These are phyloP conservation scores for Irpex rosettiformis DNA, from an alignment of 1,284 basidiomycete genomes.

Conservation along the genomic window DNA sequence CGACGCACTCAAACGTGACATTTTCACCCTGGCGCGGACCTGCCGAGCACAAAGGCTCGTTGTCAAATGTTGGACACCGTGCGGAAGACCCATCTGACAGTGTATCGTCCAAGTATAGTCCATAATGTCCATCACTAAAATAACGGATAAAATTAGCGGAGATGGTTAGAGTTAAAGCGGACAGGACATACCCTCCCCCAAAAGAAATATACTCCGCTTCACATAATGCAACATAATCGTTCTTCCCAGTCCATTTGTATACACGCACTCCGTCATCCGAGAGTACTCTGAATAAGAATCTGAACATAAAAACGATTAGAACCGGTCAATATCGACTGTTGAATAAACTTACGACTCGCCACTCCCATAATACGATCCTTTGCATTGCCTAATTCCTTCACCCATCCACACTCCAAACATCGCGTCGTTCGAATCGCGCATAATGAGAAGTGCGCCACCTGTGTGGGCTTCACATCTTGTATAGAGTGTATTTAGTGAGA, in stretches of 20 bases:
- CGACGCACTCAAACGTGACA: conserved; percentile 78
- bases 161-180: not conserved
- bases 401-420: conserved; percentile 83
- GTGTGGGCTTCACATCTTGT: conserved; percentile 47
- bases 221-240: conserved; percentile 89
- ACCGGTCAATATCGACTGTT: not conserved
- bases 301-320: conserved; percentile 26
- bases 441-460: conserved; percentile 50
- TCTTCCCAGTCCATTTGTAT: conserved; percentile 87
- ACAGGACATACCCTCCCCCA: conserved; percentile 77
- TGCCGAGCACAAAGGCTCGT: conserved; percentile 72
- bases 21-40: conserved; percentile 44
- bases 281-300: conserved; percentile 73
- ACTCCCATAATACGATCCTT: conserved; percentile 75
- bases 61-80: conserved; percentile 83
- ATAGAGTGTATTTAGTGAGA: conserved; percentile 88
- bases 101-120: conserved; percentile 84
- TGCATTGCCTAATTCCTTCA: conserved; percentile 61
- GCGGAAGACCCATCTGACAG: conserved; percentile 84
- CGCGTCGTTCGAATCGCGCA: conserved; percentile 58
- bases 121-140: conserved; percentile 79
- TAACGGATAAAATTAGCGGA: not conserved
- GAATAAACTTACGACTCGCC: conserved; percentile 68
- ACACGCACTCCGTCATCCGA: conserved; percentile 46
- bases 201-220: conserved; percentile 80